Base-by-base conservation (phyloP, 2,329 filamentous ascomycete genomes). In the Nigrospora sphaerica region DNA sequence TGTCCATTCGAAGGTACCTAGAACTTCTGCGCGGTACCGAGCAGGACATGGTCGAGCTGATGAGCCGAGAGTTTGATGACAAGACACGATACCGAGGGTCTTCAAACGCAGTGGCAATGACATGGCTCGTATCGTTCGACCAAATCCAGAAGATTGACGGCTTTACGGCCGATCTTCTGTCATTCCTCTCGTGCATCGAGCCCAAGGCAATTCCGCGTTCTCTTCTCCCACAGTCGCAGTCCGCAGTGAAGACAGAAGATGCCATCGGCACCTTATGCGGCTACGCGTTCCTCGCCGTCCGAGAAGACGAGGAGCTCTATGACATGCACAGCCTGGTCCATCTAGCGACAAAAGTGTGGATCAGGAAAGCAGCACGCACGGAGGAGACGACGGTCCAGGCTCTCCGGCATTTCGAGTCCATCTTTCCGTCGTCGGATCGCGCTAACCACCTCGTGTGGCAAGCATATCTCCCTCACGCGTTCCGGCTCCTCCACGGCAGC, bases 101-200 rank as follows among this genome's bases (percentile, higher is more conserved):
- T 2, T 60, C 61, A 36, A 62, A 66, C 18, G 57, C 67, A 1
- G 55, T 72, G 2, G 64, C 63, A 6, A 61, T 58, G 0, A 69
- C 70, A 1, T 69, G 62, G 56, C 50, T 68, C 1, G 57, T 73
- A 14, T 71, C 70, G 0, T 69, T 74, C 33, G 53, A 68, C 14
- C 58, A 65, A 31, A 67, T 72, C 19, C 52, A 49, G 17, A 46
- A 50, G 32, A 46, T 23, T 1, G 50, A 67, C 39, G 5, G 42
- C 2, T 32, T 52, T 4, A 69, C 69, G 1, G 64, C 62, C 33
- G 46, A 62, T 0, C 47, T 69, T 34, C 56, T 75, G 0, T 61
- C 57, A 0, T 67, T 71, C 42, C 60, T 69, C 14, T 65, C 65
- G 2, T 66, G 56, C 18, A 63, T 75, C 38, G 63, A 70, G 46